A percentile compares a stretch with the other conserved stretches of the same genome.
These are phyloP conservation scores for Stellera chamaejasme DNA, from an alignment of 345 rosid species.

Conservation along the genomic window DNA sequence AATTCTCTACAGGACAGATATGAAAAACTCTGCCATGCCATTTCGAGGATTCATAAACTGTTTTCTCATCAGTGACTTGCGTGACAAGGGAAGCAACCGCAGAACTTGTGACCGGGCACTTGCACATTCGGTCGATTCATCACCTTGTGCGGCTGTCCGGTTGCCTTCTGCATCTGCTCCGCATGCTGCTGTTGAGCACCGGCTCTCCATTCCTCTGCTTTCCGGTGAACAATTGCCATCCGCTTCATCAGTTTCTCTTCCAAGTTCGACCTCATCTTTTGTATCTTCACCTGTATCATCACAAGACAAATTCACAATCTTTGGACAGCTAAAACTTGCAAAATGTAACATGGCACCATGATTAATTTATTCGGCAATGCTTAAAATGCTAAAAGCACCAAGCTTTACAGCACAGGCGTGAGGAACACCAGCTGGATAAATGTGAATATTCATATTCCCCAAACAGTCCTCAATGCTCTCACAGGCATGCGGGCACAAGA, in stretches of 20 bases:
- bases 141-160: slow-evolving; percentile 36
- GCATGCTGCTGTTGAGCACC: slow-evolving; percentile 55
- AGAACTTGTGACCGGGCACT: slow-evolving; percentile 35
- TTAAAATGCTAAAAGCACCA: slow-evolving; percentile 9
- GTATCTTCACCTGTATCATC: slow-evolving; percentile 62
- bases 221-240: slow-evolving; percentile 60
- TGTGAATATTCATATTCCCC: slow-evolving; percentile 23
- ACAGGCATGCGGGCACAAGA: slow-evolving; percentile 38
- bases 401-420: slow-evolving; percentile 20
- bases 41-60: slow-evolving; percentile 1
- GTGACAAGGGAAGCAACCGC: slow-evolving; percentile 73
- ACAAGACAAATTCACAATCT: neutral
- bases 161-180: slow-evolving; percentile 48
- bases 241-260: slow-evolving; percentile 91
- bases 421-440: slow-evolving; percentile 8
- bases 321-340: neutral
- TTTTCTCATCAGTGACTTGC: slow-evolving; percentile 16
- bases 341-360: no score
- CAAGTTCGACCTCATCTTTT: slow-evolving; percentile 75
- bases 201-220: slow-evolving; percentile 78
- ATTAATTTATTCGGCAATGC: slow-evolving; percentile 17
- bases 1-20: slow-evolving; percentile 1
- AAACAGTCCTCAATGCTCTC: slow-evolving; percentile 21
- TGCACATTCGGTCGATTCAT: slow-evolving; percentile 23
- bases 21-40: slow-evolving; percentile 7